A percentile compares a stretch with the other conserved stretches of the same genome.
These are phyloP conservation scores for Geoglossum cookeanum DNA, from an alignment of 2,329 filamentous ascomycete species.

Conservation along the genomic window DNA sequence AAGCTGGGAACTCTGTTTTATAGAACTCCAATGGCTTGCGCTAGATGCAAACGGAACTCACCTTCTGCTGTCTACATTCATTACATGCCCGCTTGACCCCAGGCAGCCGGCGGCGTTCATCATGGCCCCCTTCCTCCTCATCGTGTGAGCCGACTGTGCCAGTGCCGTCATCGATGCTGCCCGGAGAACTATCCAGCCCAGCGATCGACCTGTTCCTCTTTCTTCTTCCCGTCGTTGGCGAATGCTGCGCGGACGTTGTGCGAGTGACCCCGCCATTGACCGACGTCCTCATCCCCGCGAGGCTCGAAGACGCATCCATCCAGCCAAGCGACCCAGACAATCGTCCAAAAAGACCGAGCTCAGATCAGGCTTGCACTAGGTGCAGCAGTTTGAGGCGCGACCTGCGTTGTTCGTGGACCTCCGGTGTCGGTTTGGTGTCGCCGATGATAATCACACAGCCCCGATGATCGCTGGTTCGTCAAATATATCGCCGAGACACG, in stretches of 20 bases:
- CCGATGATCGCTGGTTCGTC: neutral
- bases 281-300: neutral
- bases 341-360: neutral
- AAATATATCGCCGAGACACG: neutral
- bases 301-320: neutral
- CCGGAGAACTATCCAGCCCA: conserved; percentile 40
- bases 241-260: neutral
- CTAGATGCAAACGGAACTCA: conserved; percentile 24
- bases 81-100: conserved; percentile 67
- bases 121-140: conserved; percentile 32
- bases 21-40: neutral
- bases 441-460: neutral
- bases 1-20: conserved; percentile 12
- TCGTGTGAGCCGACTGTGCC: conserved; percentile 15
- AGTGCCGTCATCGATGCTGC: conserved; percentile 31
- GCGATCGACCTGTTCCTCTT: conserved; percentile 34
- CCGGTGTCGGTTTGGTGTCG: neutral
- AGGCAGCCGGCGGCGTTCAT: conserved; percentile 44
- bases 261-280: conserved; percentile 1
- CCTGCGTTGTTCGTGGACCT: conserved; percentile 1
- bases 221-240: conserved; percentile 13
- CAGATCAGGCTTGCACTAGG: neutral
- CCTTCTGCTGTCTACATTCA: conserved; percentile 72
- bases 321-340: neutral
- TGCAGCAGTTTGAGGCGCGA: neutral